Percentiles rank a stretch among this genome's conserved stretches.
phyloP scores from a whole-genome alignment of 805 yeast genomes.

The Lachancea dasiensis region DNA sequence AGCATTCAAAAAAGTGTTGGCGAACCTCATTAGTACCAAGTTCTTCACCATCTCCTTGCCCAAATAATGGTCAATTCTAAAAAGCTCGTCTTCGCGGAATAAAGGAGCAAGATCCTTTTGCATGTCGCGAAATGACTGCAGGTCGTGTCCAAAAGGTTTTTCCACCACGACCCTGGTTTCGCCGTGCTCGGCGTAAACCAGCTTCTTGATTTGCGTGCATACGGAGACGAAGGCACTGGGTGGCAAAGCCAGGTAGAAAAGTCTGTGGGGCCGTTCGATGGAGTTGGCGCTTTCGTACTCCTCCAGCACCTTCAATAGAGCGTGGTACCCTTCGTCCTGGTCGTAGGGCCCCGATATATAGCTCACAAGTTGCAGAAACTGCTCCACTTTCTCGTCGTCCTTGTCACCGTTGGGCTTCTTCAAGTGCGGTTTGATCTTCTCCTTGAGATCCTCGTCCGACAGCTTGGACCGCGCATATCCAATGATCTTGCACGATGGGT shows the following conservation, averaged over 20 bases:
- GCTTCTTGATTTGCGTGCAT: slow-evolving; percentile 62
- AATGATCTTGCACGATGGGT: slow-evolving; percentile 62
- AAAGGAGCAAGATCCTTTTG: slow-evolving; percentile 76
- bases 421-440: slow-evolving; percentile 60
- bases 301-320: slow-evolving; percentile 50
- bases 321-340: slow-evolving; percentile 61
- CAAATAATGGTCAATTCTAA: slow-evolving; percentile 93
- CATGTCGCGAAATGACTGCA: slow-evolving; percentile 68
- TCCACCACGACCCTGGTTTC: slow-evolving; percentile 81
- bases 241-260: slow-evolving; percentile 91
- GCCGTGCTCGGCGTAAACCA: slow-evolving; percentile 64
- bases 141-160: slow-evolving; percentile 95
- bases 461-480: slow-evolving; percentile 91
- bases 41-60: slow-evolving; percentile 99
- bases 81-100: slow-evolving; percentile 85
- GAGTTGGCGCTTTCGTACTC: slow-evolving; percentile 47
- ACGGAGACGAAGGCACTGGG: slow-evolving; percentile 86
- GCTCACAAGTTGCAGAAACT: slow-evolving; percentile 58
- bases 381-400: slow-evolving; percentile 42
- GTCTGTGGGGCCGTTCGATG: slow-evolving; percentile 58
- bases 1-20: slow-evolving; percentile 81
- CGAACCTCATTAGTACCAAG: slow-evolving; percentile 81
- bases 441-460: slow-evolving; percentile 57
- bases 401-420: slow-evolving; percentile 43
- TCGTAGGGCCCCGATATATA: slow-evolving; percentile 82